Conservation (phyloP, 805 yeast genomes). For the Clavispora phyllophila region DNA sequence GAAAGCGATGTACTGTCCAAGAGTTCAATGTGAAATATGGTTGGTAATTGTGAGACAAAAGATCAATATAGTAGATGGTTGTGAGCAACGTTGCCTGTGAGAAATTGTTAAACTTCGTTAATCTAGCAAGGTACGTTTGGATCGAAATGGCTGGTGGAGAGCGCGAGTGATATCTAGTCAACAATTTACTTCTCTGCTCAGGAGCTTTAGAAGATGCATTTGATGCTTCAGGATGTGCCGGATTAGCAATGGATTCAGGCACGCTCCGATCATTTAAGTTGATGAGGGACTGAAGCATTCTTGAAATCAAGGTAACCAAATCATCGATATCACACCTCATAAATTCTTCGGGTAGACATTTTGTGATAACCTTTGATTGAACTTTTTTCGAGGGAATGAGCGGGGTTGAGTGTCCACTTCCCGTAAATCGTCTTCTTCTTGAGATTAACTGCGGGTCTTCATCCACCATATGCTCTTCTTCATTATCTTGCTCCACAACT, state of each 20-base stretch:
- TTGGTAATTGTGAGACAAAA: conserved; percentile 67
- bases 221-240: conserved; percentile 15
- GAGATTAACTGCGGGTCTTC: background rate
- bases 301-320: conserved; percentile 62
- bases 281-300: conserved; percentile 78
- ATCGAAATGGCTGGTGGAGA: conserved; percentile 87
- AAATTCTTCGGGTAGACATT: conserved; percentile 46
- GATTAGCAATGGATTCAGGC: conserved; percentile 28
- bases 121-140: conserved; percentile 53
- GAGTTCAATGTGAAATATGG: conserved; percentile 81
- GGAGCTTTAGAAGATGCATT: conserved; percentile 13
- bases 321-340: conserved; percentile 66
- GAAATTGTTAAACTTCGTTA: conserved; percentile 77
- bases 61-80: conserved; percentile 85
- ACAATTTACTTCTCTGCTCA: conserved; percentile 18
- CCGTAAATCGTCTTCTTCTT: conserved; percentile 8
- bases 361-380: conserved; percentile 11
- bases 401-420: conserved; percentile 1
- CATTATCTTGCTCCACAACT: background rate
- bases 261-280: conserved; percentile 62
- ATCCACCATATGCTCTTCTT: background rate
- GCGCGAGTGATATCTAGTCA: conserved; percentile 91
- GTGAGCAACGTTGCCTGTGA: conserved; percentile 79
- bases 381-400: conserved; percentile 9
- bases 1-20: conserved; percentile 87